Conservation (phyloP, 192 early-diverging fungal species). For the Diversispora eburnea region DNA sequence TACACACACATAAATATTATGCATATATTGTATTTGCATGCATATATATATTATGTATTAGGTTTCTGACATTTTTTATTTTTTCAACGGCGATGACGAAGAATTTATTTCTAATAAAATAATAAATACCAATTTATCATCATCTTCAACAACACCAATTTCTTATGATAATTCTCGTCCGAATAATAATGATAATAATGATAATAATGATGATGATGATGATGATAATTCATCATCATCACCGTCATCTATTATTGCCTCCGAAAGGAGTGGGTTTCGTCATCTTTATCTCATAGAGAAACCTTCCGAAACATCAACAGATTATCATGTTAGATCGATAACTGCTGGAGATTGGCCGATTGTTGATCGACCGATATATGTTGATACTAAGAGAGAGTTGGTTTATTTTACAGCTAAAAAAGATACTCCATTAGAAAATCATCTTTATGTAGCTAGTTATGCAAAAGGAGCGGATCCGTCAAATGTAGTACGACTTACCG, state of each 20-base stretch:
- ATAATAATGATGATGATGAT: no score
- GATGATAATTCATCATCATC: neutral
- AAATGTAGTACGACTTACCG: constrained; percentile 37
- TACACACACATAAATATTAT: neutral
- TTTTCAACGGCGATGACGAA: constrained; percentile 25
- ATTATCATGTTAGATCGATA: constrained; percentile 37
- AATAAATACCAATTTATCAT: neutral
- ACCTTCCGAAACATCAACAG: constrained; percentile 15
- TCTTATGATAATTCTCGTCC: no score
- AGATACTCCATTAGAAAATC: constrained; percentile 56
- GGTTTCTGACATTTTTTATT: constrained; percentile 40
- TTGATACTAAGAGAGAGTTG: constrained; percentile 47
- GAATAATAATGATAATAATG: no score
- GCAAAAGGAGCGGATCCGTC: constrained; percentile 20
- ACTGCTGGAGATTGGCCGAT: constrained; percentile 59
- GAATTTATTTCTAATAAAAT: neutral
- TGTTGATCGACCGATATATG: constrained; percentile 52
- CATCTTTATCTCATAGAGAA: constrained; percentile 55
- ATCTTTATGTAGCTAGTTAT: constrained; percentile 56
- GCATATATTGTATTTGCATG: neutral
- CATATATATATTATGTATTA: constrained; percentile 6
- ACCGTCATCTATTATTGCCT: constrained; percentile 39
- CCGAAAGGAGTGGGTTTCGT: constrained; percentile 58
- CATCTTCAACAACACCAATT: neutral
- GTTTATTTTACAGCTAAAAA: constrained; percentile 61